phyloP scores from a whole-genome alignment of 495 filamentous ascomycete genomes.

The Neurospora sp. region DNA sequence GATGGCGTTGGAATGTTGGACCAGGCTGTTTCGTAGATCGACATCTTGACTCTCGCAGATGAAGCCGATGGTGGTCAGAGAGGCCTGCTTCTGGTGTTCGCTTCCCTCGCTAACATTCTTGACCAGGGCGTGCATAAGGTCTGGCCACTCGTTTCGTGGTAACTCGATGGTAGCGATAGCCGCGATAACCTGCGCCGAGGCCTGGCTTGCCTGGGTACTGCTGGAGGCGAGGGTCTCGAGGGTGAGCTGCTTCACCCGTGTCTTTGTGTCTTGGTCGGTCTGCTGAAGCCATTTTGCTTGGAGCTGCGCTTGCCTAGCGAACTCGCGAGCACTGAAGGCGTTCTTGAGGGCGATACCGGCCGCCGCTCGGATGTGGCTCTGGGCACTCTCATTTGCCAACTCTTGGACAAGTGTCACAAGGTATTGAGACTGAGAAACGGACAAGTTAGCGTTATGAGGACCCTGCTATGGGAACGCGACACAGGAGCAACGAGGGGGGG shows the following conservation, averaged over 20 bases:
- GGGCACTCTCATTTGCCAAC: constrained; percentile 80
- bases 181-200: constrained; percentile 88
- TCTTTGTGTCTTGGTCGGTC: constrained; percentile 69
- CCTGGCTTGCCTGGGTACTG: constrained; percentile 72
- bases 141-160: constrained; percentile 88
- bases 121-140: constrained; percentile 80
- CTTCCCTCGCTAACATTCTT: constrained; percentile 81
- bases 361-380: constrained; percentile 75
- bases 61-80: constrained; percentile 87
- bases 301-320: constrained; percentile 70
- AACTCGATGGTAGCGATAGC: constrained; percentile 92
- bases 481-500: constrained; percentile 1
- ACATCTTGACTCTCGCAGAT: constrained; percentile 92
- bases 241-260: constrained; percentile 75
- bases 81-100: constrained; percentile 85
- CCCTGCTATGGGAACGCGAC: constrained; percentile 3
- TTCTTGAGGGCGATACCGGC: constrained; percentile 97
- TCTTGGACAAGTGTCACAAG: constrained; percentile 82
- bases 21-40: constrained; percentile 72
- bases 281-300: constrained; percentile 84
- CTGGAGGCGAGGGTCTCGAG: constrained; percentile 70
- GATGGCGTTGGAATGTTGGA: constrained; percentile 89
- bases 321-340: constrained; percentile 87
- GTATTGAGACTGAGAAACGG: constrained; percentile 62
- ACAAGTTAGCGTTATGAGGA: constrained; percentile 6